Percentiles rank a stretch among this genome's conserved stretches.
These are phyloP conservation scores for Tubosaeta sp. DNA, from an alignment of 768 basidiomycete species.

Conservation along the genomic window DNA sequence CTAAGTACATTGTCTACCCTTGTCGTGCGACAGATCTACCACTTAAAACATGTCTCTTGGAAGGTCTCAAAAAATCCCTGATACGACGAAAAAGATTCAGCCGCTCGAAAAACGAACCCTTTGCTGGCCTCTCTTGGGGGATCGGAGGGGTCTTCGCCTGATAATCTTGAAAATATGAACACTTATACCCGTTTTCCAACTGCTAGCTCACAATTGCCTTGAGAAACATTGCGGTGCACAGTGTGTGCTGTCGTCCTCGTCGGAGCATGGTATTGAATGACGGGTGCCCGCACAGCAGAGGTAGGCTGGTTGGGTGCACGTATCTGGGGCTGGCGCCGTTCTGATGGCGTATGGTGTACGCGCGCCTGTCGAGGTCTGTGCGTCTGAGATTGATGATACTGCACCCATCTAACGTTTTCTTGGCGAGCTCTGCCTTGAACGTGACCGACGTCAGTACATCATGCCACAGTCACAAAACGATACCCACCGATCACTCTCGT, in stretches of 20 bases:
- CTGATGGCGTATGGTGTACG: background rate
- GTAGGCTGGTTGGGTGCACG: background rate
- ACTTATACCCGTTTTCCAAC: background rate
- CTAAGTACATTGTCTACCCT: slow-evolving; percentile 6
- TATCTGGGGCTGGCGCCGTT: background rate
- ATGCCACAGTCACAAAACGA: background rate
- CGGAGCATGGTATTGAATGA: background rate
- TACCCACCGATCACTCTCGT: slow-evolving; percentile 7
- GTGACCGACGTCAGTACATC: background rate
- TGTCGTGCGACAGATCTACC: slow-evolving; percentile 8
- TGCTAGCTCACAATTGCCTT: slow-evolving; percentile 3
- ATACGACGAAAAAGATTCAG: slow-evolving; percentile 12
- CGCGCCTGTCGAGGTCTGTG: background rate
- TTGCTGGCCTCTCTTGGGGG: background rate
- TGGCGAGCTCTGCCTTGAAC: slow-evolving; percentile 2
- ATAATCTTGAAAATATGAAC: slow-evolving; percentile 8
- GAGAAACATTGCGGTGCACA: background rate
- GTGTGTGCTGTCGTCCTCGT: background rate
- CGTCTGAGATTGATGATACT: slow-evolving; percentile 1
- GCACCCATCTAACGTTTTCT: background rate
- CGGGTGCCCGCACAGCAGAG: background rate
- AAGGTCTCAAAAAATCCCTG: background rate
- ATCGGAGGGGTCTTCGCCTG: slow-evolving; percentile 1
- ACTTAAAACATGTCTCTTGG: background rate
- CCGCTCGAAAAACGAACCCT: slow-evolving; percentile 1